Base-by-base conservation (phyloP, 495 filamentous ascomycete species). In the Xylaria telfairii region DNA sequence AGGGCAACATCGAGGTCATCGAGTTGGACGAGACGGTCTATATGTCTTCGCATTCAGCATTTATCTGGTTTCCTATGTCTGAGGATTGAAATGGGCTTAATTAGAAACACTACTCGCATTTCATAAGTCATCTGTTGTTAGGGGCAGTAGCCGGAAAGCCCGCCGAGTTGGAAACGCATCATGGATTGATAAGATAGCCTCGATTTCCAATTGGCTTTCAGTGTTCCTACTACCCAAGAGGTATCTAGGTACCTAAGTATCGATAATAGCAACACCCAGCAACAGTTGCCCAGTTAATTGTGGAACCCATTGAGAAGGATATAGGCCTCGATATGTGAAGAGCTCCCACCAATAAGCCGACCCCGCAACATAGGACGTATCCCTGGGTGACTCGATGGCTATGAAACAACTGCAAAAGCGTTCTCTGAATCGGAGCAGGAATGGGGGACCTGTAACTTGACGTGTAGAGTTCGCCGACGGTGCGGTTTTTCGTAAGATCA, bases 401-500 rank as follows among this genome's bases (percentile, higher is more conserved):
- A 60, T 60, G 57, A 60, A 60, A 60, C 54, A 60, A 60, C 57
- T 39, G 57, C 57, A 60, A 24, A 60, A 41, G 57, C 32, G 57
- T 37, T 60, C 57, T 60, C 57, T 12, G 19, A 39, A 60, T 60
- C 37, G 57, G 57, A 60, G 34, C 57, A 26, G 57, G 57, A 21
- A 39, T 19, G 32, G 57, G 57, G 57, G 34, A 10, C 57, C 57
- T 26, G 57, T 24, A 60, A 47, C 57, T 60, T 60, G 57, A 60
- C 57, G 37, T 39, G 3, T 60, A 41, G 57, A 60, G 57, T 24
- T 60, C 57, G 57, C 57, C 57, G 57, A 60, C 57, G 34, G 57
- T 60, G 57, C 34, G 12, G 57, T 39, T 37, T 60, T 60, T 60
- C 57, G 57, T 60, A 60, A 26, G 57, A 30, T 37, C 37, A 21